A percentile compares a stretch with the other conserved stretches of the same genome.
Evolutionary conservation across 2,329 filamentous ascomycete genomes (phyloP).

Genomic region (Fusarium verrucosum): DNA sequence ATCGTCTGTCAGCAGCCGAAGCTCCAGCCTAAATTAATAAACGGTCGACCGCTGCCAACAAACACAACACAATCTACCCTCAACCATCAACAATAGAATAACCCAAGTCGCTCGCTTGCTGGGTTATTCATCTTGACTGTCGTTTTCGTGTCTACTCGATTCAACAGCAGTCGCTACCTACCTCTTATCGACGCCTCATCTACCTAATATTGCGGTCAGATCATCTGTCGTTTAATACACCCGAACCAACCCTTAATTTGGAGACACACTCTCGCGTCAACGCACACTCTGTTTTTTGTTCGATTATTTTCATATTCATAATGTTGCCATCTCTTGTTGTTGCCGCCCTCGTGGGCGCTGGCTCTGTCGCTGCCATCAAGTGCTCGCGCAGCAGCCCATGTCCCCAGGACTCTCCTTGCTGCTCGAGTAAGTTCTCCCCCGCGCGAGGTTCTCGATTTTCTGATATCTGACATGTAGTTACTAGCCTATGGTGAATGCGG

Average conservation of each 20-base stretch:
- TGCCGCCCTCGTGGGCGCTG: constrained; percentile 47
- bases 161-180: constrained; percentile 22
- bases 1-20: constrained; percentile 20
- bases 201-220: constrained; percentile 12
- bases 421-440: constrained; percentile 68
- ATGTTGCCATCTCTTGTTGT: constrained; percentile 49
- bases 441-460: neutral
- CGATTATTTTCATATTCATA: constrained; percentile 27
- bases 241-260: constrained; percentile 9
- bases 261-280: constrained; percentile 8
- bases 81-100: constrained; percentile 19
- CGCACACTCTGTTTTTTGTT: constrained; percentile 4
- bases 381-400: constrained; percentile 69
- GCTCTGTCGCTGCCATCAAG: constrained; percentile 45
- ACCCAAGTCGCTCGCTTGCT: constrained; percentile 32
- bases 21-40: constrained; percentile 17
- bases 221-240: constrained; percentile 9
- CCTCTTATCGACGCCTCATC: constrained; percentile 6
- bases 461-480: constrained; percentile 34
- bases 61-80: neutral
- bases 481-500: constrained; percentile 92
- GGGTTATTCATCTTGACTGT: constrained; percentile 22
- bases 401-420: constrained; percentile 77
- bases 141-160: constrained; percentile 3
- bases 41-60: constrained; percentile 2